Evolutionary conservation across 768 basidiomycete species (phyloP).

Genomic region (Phanerochaete sordida): DNA sequence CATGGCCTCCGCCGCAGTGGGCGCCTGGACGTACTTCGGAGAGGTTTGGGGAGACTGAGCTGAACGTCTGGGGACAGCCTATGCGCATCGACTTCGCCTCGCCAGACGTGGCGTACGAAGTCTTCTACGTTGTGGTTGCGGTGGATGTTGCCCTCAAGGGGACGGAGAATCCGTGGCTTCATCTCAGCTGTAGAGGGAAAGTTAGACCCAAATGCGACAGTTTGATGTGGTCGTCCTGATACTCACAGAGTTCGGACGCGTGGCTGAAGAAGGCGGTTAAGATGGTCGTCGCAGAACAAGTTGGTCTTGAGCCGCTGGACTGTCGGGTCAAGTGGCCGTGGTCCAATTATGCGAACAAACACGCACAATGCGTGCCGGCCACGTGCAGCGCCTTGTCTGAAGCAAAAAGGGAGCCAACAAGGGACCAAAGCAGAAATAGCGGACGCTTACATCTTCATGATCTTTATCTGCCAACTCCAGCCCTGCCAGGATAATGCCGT

Average conservation of each 20-base stretch:
- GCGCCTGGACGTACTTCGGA: not conserved
- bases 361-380: not conserved
- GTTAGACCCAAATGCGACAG: not conserved
- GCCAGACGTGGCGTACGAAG: constrained; percentile 2
- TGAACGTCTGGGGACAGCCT: not conserved
- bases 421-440: not conserved
- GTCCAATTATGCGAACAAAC: not conserved
- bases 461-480: not conserved
- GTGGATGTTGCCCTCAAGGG: not conserved
- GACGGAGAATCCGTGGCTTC: not conserved
- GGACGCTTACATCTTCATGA: not conserved
- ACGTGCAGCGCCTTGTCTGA: not conserved
- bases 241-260: not conserved
- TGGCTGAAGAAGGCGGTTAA: not conserved
- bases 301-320: not conserved
- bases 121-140: not conserved
- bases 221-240: not conserved
- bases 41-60: not conserved
- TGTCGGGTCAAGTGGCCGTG: not conserved
- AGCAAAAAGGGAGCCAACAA: not conserved
- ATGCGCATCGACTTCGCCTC: not conserved
- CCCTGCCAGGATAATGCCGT: not conserved
- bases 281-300: not conserved
- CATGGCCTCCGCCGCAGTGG: not conserved
- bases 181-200: not conserved